Percentiles rank a stretch among this genome's conserved stretches.
Conservation (phyloP, 116 monocot genomes). For the Thalassia testudinum region DNA sequence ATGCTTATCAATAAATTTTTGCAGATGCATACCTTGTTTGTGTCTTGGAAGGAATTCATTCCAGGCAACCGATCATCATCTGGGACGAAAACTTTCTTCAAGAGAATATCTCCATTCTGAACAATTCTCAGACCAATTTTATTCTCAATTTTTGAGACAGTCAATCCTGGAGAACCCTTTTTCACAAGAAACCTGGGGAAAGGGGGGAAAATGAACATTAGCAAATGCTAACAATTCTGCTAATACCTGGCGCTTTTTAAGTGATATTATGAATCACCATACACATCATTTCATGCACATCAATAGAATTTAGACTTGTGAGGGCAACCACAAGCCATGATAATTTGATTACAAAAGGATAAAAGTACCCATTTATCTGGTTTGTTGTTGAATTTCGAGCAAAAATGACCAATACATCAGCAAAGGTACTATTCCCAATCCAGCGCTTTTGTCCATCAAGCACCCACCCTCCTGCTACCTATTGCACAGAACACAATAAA, state of each 20-base stretch:
- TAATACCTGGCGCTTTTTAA: too few relatives aligned
- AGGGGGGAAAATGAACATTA: too few relatives aligned
- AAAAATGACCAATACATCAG: slow-evolving; percentile 80
- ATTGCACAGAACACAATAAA: neutral
- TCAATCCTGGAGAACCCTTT: slow-evolving; percentile 78
- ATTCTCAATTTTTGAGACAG: slow-evolving; percentile 83
- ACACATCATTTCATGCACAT: too few relatives aligned
- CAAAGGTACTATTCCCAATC: slow-evolving; percentile 97
- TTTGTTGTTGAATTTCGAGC: slow-evolving; percentile 70
- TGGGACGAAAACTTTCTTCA: slow-evolving; percentile 86
- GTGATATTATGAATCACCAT: too few relatives aligned
- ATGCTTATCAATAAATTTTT: too few relatives aligned
- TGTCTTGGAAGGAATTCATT: slow-evolving; percentile 92
- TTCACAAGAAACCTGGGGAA: slow-evolving; percentile 66
- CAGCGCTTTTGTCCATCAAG: slow-evolving; percentile 90
- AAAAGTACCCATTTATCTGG: slow-evolving; percentile 80
- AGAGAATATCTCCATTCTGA: slow-evolving; percentile 91
- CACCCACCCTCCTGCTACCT: slow-evolving; percentile 80
- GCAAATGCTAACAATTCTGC: too few relatives aligned
- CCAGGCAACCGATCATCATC: slow-evolving; percentile 86
- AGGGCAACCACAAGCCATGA: too few relatives aligned
- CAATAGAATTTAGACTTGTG: too few relatives aligned
- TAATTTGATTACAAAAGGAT: neutral
- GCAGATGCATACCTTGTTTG: slow-evolving; percentile 59
- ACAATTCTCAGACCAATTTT: slow-evolving; percentile 96